phyloP scores from a whole-genome alignment of 441 rosid species.

The Pelargonium cotyledonis region DNA sequence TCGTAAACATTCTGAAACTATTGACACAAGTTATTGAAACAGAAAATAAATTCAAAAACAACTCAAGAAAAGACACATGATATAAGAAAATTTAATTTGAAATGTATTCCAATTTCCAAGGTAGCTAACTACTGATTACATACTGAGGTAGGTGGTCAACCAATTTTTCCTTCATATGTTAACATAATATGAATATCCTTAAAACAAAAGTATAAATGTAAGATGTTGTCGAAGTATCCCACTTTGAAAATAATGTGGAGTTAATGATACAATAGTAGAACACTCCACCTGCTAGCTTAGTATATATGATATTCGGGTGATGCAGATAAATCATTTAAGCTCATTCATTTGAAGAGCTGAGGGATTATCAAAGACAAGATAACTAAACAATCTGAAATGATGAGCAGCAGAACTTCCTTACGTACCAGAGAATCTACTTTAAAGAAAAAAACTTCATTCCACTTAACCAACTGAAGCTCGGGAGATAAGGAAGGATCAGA shows the following conservation, averaged over 20 bases:
- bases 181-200: not conserved
- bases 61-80: not conserved
- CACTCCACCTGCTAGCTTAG: too few relatives aligned
- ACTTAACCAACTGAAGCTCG: constrained; percentile 52
- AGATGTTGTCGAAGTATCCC: too few relatives aligned
- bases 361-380: not conserved
- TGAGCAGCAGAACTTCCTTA: not conserved
- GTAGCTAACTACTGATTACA: too few relatives aligned
- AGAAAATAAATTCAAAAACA: not conserved
- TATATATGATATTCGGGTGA: not conserved
- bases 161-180: not conserved
- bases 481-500: constrained; percentile 42
- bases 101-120: too few relatives aligned
- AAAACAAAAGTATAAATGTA: not conserved
- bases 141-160: not conserved
- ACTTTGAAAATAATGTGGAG: too few relatives aligned
- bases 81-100: not conserved
- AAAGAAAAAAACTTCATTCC: constrained; percentile 94
- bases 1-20: not conserved
- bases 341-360: not conserved
- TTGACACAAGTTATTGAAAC: not conserved
- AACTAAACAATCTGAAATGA: not conserved
- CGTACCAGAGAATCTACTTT: constrained; percentile 74
- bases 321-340: not conserved
- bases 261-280: too few relatives aligned